A percentile compares a stretch with the other conserved stretches of the same genome.
These are phyloP conservation scores for Debaryomyces singareniensis DNA, from an alignment of 1,139 yeast species.

Conservation along the genomic window DNA sequence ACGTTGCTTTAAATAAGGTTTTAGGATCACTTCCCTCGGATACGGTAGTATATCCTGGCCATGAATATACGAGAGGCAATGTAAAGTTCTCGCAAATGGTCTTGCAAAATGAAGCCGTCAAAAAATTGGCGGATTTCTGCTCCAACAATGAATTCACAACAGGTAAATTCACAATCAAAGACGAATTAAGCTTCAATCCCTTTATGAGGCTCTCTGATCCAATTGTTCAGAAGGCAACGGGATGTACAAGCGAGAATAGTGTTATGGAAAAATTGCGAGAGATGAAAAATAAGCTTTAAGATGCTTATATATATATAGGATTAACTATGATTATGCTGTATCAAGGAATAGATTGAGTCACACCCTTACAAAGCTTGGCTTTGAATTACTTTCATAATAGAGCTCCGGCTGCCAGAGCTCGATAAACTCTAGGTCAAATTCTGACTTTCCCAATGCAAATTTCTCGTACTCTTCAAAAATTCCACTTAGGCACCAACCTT, in stretches of 20 bases:
- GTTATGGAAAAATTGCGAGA: conserved; percentile 66
- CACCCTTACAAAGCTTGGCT: conserved; percentile 33
- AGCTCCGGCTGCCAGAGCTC: conserved; percentile 45
- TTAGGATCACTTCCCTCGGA: conserved; percentile 59
- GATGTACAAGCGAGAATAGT: conserved; percentile 32
- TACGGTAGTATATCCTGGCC: conserved; percentile 85
- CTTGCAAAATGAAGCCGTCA: conserved; percentile 48
- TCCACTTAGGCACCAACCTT: conserved; percentile 92
- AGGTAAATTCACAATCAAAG: conserved; percentile 77
- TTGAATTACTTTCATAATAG: conserved; percentile 21
- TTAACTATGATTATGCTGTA: background rate
- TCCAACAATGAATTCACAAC: conserved; percentile 63
- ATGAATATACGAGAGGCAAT: conserved; percentile 86
- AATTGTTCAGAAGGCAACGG: conserved; percentile 42
- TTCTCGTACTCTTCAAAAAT: conserved; percentile 90
- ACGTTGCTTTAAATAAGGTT: conserved; percentile 51
- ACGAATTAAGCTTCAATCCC: conserved; percentile 80
- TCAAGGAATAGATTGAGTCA: conserved; percentile 2
- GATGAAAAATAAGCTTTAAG: conserved; percentile 54
- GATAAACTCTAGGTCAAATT: conserved; percentile 72
- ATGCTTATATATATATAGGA: background rate
- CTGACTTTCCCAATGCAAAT: conserved; percentile 91
- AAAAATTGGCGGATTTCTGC: conserved; percentile 46
- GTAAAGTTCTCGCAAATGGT: conserved; percentile 68
- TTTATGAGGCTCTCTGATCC: conserved; percentile 73